A percentile compares a stretch with the other conserved stretches of the same genome.
Conservation (phyloP, 1,284 basidiomycete genomes). For the Fomitopsis schrenkii region DNA sequence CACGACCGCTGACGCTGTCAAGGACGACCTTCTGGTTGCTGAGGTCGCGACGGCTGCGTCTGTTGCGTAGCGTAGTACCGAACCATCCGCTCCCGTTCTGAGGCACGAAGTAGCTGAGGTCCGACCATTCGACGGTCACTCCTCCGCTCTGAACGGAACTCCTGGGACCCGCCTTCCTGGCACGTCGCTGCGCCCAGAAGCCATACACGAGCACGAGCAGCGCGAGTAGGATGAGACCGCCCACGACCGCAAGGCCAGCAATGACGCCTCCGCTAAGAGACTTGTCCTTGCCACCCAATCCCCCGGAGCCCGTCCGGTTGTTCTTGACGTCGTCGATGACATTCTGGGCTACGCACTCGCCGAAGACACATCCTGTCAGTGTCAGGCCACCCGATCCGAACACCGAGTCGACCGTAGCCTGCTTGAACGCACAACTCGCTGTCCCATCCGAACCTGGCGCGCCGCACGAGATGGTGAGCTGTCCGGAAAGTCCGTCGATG, state of each 20-base stretch:
- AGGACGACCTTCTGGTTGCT: conserved; percentile 67
- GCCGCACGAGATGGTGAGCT: conserved; percentile 66
- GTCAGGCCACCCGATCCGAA: conserved; percentile 73
- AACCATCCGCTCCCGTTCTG: conserved; percentile 3
- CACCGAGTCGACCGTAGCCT: conserved; percentile 55
- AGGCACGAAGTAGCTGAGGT: conserved; percentile 63
- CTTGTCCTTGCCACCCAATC: conserved; percentile 23
- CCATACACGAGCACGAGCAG: conserved; percentile 60
- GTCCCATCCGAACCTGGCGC: conserved; percentile 40
- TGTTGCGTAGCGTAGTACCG: not conserved
- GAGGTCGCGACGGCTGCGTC: conserved; percentile 5
- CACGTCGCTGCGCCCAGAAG: conserved; percentile 54
- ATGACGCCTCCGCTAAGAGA: conserved; percentile 77
- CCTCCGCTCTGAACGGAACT: conserved; percentile 38
- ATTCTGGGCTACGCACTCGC: conserved; percentile 81
- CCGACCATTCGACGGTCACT: conserved; percentile 65
- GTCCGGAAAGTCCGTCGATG: conserved; percentile 57
- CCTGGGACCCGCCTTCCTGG: conserved; percentile 41
- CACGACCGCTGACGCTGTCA: conserved; percentile 61
- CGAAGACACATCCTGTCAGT: conserved; percentile 71
- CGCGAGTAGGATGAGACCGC: conserved; percentile 56
- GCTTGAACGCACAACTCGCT: conserved; percentile 73
- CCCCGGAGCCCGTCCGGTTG: conserved; percentile 24
- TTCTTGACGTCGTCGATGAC: conserved; percentile 57
- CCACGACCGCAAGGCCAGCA: conserved; percentile 81